These are phyloP conservation scores for Malassezia dermatis DNA, from an alignment of 1,284 basidiomycete species.

Conservation along the genomic window DNA sequence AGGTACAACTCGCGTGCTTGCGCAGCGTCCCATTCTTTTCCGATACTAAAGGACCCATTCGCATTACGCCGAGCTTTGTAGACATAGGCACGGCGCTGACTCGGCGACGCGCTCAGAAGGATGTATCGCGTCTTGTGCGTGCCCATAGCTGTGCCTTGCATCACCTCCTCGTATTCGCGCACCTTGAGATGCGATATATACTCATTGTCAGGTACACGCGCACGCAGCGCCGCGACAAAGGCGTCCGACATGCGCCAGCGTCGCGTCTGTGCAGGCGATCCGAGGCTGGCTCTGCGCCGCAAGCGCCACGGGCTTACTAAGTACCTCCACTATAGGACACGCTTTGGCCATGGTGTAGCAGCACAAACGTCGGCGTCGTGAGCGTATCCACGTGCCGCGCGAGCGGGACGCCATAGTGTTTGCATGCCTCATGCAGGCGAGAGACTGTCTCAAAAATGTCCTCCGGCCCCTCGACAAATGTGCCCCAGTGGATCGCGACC, in stretches of 20 bases:
- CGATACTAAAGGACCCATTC: constrained; percentile 89
- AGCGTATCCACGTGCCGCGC: background rate
- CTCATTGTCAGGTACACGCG: constrained; percentile 29
- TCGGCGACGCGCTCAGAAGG: constrained; percentile 33
- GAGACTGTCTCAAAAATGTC: constrained; percentile 13
- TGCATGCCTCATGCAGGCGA: constrained; percentile 11
- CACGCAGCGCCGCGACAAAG: constrained; percentile 37
- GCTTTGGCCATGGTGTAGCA: constrained; percentile 19
- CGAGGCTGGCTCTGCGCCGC: background rate
- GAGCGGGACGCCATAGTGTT: background rate
- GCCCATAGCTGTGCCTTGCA: background rate
- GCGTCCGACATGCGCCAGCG: constrained; percentile 19
- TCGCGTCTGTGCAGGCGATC: constrained; percentile 4
- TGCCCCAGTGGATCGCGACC: constrained; percentile 32
- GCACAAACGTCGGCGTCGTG: constrained; percentile 5
- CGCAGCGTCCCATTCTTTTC: constrained; percentile 84
- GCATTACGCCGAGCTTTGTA: constrained; percentile 92
- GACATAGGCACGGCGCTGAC: constrained; percentile 34
- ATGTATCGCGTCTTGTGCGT: constrained; percentile 41
- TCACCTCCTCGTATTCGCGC: constrained; percentile 28
- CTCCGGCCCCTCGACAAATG: constrained; percentile 18
- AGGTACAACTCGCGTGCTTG: constrained; percentile 73
- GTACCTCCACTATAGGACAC: background rate
- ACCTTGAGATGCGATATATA: constrained; percentile 46
- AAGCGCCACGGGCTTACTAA: background rate